Conservation (phyloP, 2,329 filamentous ascomycete genomes). For the Tolypocladium endophyticum region DNA sequence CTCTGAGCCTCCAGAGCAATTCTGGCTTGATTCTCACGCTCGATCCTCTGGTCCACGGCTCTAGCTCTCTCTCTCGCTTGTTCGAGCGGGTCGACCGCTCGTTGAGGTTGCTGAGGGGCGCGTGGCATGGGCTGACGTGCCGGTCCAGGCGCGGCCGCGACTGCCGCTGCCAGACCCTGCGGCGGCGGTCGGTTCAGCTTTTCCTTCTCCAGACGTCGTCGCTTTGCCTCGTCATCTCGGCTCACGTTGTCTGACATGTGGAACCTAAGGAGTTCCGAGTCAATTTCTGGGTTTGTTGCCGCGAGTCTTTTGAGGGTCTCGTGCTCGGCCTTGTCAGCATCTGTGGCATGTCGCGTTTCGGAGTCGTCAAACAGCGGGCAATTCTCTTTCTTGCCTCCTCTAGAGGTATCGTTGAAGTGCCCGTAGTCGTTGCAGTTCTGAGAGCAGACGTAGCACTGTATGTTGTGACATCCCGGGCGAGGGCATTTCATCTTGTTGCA, state of each 20-base stretch:
- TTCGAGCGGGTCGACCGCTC: neutral
- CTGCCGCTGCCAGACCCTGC: neutral
- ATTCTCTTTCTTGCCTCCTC: slow-evolving; percentile 38
- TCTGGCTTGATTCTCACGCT: neutral
- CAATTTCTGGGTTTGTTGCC: slow-evolving; percentile 49
- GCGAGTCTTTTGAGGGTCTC: slow-evolving; percentile 43
- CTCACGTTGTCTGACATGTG: slow-evolving; percentile 44
- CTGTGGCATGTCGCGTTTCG: slow-evolving; percentile 49
- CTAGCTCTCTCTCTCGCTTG: neutral
- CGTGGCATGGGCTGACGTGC: neutral
- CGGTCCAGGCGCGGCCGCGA: neutral
- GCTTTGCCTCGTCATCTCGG: slow-evolving; percentile 24
- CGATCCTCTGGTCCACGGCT: neutral
- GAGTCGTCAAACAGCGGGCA: slow-evolving; percentile 60
- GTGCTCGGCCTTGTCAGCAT: slow-evolving; percentile 52
- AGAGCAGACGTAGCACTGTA: slow-evolving; percentile 63
- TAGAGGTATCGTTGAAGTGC: slow-evolving; percentile 52
- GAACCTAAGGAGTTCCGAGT: slow-evolving; percentile 46
- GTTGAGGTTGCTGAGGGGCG: neutral
- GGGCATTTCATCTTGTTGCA: slow-evolving; percentile 79
- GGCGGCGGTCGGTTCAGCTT: neutral
- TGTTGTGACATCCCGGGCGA: slow-evolving; percentile 35
- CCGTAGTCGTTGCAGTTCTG: slow-evolving; percentile 50
- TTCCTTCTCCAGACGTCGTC: neutral
- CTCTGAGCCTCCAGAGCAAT: neutral